These are phyloP conservation scores for Termitomyces sp. DNA, from an alignment of 768 basidiomycete species.

Conservation along the genomic window DNA sequence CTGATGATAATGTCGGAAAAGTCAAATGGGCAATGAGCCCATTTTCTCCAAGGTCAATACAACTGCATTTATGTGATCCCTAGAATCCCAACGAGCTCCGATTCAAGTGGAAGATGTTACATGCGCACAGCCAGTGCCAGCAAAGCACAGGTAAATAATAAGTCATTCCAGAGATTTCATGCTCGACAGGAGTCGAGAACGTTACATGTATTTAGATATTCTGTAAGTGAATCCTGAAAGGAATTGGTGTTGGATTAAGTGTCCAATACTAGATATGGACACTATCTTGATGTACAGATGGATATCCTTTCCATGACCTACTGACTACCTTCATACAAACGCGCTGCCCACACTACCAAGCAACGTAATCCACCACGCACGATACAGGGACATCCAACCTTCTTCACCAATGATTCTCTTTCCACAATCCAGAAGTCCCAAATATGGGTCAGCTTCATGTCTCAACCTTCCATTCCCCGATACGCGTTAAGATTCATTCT, in stretches of 20 bases:
- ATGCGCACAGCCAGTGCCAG: no score
- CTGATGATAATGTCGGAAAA: no score
- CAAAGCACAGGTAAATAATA: no score
- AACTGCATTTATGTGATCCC: no score
- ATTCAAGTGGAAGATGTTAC: no score
- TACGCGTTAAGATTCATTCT: not conserved
- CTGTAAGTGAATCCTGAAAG: not conserved
- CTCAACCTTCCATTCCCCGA: constrained; percentile 46
- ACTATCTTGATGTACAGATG: not conserved
- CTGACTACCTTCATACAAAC: constrained; percentile 34
- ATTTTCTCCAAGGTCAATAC: no score
- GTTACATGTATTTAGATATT: no score
- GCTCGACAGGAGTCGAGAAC: no score
- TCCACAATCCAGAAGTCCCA: constrained; percentile 68
- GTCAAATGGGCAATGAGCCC: no score
- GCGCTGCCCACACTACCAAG: constrained; percentile 57
- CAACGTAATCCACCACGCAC: constrained; percentile 85
- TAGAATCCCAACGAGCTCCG: no score
- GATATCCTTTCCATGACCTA: not conserved
- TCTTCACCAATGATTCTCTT: constrained; percentile 80
- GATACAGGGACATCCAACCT: constrained; percentile 67
- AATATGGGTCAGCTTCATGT: constrained; percentile 76
- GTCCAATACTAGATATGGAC: constrained; percentile 4
- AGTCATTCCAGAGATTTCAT: no score
- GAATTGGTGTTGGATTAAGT: not conserved